Evolutionary conservation across 352 stramenopile genomes (phyloP).

Genomic region (Phytophthora pisi): DNA sequence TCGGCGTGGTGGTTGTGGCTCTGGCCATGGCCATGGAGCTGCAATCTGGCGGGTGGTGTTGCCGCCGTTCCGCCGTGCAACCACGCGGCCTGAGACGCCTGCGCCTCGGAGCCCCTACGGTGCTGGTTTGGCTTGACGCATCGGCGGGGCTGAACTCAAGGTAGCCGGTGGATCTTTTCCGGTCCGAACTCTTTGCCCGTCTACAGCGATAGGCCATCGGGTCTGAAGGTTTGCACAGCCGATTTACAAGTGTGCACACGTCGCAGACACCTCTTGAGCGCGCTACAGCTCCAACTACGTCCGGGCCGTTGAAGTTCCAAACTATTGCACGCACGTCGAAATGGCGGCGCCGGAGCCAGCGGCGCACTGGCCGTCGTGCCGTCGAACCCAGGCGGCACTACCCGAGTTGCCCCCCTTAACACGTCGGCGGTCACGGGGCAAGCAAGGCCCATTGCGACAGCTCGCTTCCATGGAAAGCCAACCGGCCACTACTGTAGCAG

Average conservation of each 20-base stretch:
- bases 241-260: conserved; percentile 25
- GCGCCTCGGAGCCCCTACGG: background rate
- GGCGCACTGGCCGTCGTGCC: conserved; percentile 17
- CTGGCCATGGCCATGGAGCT: background rate
- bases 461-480: conserved; percentile 31
- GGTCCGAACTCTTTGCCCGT: conserved; percentile 14
- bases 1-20: conserved; percentile 14
- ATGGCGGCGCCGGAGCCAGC: conserved; percentile 18
- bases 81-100: background rate
- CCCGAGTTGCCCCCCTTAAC: too few relatives aligned
- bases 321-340: conserved; percentile 35
- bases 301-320: conserved; percentile 20
- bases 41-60: background rate
- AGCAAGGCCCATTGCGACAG: conserved; percentile 7
- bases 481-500: conserved; percentile 27
- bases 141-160: conserved; percentile 18
- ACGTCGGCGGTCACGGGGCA: too few relatives aligned
- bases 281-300: background rate
- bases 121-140: conserved; percentile 16
- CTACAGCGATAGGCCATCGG: background rate
- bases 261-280: conserved; percentile 14
- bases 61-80: conserved; percentile 4
- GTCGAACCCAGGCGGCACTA: conserved; percentile 4
- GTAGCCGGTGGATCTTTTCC: conserved; percentile 37
- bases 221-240: background rate